Percentiles rank a stretch among this genome's conserved stretches.
Evolutionary conservation across 2,329 filamentous ascomycete genomes (phyloP).

Genomic region (Sclerotinia sclerotiorum): DNA sequence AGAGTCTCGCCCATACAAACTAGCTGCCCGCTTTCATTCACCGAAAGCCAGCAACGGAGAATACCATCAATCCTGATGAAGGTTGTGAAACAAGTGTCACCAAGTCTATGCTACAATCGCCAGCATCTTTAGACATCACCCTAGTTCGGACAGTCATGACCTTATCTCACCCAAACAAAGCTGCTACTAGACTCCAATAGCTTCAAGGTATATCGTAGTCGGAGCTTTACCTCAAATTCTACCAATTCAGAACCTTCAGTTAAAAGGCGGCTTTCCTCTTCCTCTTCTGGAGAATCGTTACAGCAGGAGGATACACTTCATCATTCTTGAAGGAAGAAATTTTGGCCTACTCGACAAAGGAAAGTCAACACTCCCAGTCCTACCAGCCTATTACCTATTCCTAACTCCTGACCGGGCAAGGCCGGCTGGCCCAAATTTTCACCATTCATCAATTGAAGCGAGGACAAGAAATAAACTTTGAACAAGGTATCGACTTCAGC

Average conservation of each 20-base stretch:
- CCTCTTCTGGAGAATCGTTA: constrained; percentile 15
- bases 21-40: neutral
- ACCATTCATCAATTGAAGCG: neutral
- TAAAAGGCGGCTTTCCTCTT: constrained; percentile 8
- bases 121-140: neutral
- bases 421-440: neutral
- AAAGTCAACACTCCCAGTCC: constrained; percentile 10
- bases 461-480: neutral
- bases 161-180: constrained; percentile 1
- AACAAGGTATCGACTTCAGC: constrained; percentile 12
- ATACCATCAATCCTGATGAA: neutral
- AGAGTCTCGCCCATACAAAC: neutral
- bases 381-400: neutral
- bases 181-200: constrained; percentile 1
- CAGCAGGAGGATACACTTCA: neutral
- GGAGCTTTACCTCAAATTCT: neutral
- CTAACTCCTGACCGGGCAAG: constrained; percentile 6
- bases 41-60: neutral
- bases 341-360: constrained; percentile 1
- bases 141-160: neutral
- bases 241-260: constrained; percentile 15
- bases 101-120: neutral
- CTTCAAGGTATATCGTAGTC: constrained; percentile 15
- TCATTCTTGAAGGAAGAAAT: neutral
- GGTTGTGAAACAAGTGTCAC: constrained; percentile 4